phyloP scores from a whole-genome alignment of 495 filamentous ascomycete genomes.

The Sphaerosporella brunnea region DNA sequence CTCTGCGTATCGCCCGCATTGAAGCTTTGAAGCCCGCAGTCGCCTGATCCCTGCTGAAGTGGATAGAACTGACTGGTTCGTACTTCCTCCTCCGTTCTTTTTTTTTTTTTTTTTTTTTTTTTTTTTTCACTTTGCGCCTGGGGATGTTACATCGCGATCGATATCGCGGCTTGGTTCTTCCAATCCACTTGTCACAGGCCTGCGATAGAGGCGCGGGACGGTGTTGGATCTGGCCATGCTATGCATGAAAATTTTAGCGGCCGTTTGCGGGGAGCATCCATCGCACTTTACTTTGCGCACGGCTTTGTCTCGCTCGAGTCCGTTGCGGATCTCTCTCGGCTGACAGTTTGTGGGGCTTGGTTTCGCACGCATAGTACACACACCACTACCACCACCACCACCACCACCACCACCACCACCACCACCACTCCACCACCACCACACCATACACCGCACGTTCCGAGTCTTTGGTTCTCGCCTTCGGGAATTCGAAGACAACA shows the following conservation, averaged over 20 bases:
- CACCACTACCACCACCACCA: too few species aligned
- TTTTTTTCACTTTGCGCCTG: neutral
- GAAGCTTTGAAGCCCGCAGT: constrained; percentile 14
- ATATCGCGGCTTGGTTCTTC: neutral
- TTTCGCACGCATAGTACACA: too few species aligned
- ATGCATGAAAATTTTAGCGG: constrained; percentile 2
- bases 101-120: constrained; percentile 6
- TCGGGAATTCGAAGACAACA: too few species aligned
- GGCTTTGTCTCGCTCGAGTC: neutral
- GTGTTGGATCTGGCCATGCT: neutral
- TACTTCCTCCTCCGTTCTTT: constrained; percentile 10
- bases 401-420: too few species aligned
- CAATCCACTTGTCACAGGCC: too few species aligned
- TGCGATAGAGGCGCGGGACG: too few species aligned
- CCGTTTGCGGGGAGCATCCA: constrained; percentile 1
- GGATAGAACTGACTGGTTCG: constrained; percentile 19
- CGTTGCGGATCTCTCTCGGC: constrained; percentile 3
- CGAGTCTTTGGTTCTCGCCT: neutral
- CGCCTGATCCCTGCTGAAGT: constrained; percentile 14
- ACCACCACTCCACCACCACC: too few species aligned
- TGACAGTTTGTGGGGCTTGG: neutral
- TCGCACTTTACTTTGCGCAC: neutral
- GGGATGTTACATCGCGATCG: too few species aligned
- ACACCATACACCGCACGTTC: too few species aligned
- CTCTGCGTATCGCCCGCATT: constrained; percentile 18